Evolutionary conservation across 1,284 basidiomycete genomes (phyloP).

Genomic region (Mycena sp.): DNA sequence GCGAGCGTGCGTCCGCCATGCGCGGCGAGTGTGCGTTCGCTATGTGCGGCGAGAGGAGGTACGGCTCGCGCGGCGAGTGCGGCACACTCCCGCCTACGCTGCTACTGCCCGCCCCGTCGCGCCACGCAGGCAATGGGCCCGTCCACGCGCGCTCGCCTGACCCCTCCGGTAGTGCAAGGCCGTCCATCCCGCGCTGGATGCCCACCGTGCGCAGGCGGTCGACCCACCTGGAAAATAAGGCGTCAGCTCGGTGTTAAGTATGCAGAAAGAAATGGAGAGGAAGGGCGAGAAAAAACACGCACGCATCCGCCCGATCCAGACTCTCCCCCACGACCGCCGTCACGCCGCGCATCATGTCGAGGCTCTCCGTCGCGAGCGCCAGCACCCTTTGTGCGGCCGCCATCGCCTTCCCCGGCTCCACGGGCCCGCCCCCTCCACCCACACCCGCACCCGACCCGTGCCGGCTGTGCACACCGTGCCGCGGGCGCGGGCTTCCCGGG

Average conservation of each 20-base stretch:
- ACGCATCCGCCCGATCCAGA: constrained; percentile 89
- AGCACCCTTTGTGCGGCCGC: constrained; percentile 83
- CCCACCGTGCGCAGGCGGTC: constrained; percentile 80
- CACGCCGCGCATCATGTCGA: constrained; percentile 91
- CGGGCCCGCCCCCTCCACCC: constrained; percentile 28
- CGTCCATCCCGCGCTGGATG: constrained; percentile 62
- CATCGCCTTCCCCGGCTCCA: constrained; percentile 54
- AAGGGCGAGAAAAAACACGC: constrained; percentile 40
- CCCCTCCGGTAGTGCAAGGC: constrained; percentile 28
- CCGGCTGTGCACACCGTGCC: constrained; percentile 14
- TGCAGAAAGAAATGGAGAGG: constrained; percentile 4
- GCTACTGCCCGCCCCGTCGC: no score
- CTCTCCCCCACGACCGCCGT: constrained; percentile 89
- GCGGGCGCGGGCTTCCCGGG: constrained; percentile 5
- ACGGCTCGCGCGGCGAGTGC: no score
- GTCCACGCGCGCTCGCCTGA: no score
- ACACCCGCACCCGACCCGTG: constrained; percentile 13
- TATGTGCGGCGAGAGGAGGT: no score
- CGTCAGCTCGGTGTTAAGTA: no score
- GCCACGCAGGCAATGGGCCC: constrained; percentile 28
- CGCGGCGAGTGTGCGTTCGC: not conserved
- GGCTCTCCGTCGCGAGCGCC: constrained; percentile 87
- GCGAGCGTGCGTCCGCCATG: no score
- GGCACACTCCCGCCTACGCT: no score
- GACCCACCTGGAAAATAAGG: constrained; percentile 67